A percentile compares a stretch with the other conserved stretches of the same genome.
Evolutionary conservation across 2,329 filamentous ascomycete genomes (phyloP).

Genomic region (Trichoderma sp.): DNA sequence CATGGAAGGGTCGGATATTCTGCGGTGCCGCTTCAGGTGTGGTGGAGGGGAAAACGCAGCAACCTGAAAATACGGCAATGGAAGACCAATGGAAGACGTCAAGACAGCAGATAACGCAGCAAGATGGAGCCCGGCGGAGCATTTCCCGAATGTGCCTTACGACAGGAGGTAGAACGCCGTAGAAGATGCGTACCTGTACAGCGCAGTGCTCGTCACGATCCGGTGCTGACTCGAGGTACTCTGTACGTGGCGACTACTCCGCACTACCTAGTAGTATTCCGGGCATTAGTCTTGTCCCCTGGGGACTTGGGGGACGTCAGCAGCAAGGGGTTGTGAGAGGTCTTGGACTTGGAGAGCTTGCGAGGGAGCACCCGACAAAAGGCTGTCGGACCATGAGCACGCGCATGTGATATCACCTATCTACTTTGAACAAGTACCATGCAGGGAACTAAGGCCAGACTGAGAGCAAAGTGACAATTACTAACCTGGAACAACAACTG

Average conservation of each 20-base stretch:
- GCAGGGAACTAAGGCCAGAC: neutral
- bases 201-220: neutral
- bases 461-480: neutral
- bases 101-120: constrained; percentile 15
- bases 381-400: neutral
- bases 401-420: constrained; percentile 10
- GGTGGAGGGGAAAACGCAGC: neutral
- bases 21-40: neutral
- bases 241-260: neutral
- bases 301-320: neutral
- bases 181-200: neutral
- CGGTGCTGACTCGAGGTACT: neutral
- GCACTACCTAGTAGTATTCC: neutral
- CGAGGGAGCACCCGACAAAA: neutral
- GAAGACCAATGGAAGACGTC: neutral
- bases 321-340: constrained; percentile 2
- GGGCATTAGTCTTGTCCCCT: neutral
- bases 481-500: neutral
- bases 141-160: neutral
- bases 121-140: constrained; percentile 13
- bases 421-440: neutral
- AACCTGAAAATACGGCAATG: constrained; percentile 9
- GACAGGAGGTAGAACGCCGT: neutral
- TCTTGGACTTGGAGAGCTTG: neutral
- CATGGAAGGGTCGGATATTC: constrained; percentile 15